Evolutionary conservation across 768 basidiomycete genomes (phyloP).

Genomic region (Trametes villosa): DNA sequence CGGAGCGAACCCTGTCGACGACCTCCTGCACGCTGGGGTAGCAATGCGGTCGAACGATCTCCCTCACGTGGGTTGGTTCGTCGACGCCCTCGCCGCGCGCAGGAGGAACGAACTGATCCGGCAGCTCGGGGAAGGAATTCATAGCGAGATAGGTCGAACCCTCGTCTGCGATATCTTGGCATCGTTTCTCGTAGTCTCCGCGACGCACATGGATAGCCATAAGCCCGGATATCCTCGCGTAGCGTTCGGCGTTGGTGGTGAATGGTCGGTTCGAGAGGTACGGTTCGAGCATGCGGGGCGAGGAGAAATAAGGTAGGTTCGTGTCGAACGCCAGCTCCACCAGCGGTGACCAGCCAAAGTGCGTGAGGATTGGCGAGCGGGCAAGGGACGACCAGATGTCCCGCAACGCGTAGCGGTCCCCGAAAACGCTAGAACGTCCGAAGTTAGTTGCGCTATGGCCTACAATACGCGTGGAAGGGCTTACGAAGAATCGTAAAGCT

Average conservation of each 20-base stretch:
- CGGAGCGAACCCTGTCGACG: slow-evolving; percentile 40
- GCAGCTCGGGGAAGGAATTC: slow-evolving; percentile 56
- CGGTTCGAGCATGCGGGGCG: slow-evolving; percentile 10
- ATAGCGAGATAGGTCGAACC: slow-evolving; percentile 49
- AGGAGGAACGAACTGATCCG: slow-evolving; percentile 46
- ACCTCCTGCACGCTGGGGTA: slow-evolving; percentile 47
- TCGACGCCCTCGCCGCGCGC: slow-evolving; percentile 11
- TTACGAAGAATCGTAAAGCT: slow-evolving; percentile 44
- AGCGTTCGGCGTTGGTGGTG: slow-evolving; percentile 19
- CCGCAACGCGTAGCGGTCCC: slow-evolving; percentile 18
- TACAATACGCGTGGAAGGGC: not conserved
- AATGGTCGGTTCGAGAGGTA: slow-evolving; percentile 13
- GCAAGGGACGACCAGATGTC: slow-evolving; percentile 21
- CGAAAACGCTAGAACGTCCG: slow-evolving; percentile 8
- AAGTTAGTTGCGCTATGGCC: not conserved
- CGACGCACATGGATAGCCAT: slow-evolving; percentile 61
- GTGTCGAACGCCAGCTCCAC: slow-evolving; percentile 27
- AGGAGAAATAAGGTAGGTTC: slow-evolving; percentile 27
- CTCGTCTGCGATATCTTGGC: slow-evolving; percentile 46
- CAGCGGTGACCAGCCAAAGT: slow-evolving; percentile 30
- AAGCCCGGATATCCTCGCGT: slow-evolving; percentile 48
- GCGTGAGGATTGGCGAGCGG: slow-evolving; percentile 25
- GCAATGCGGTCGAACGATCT: slow-evolving; percentile 43
- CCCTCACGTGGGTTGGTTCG: not conserved
- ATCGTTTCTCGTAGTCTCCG: slow-evolving; percentile 60